Percentiles rank a stretch among this genome's conserved stretches.
phyloP scores from a whole-genome alignment of 2,329 filamentous ascomycete species.

The Hypoxylon sp. region DNA sequence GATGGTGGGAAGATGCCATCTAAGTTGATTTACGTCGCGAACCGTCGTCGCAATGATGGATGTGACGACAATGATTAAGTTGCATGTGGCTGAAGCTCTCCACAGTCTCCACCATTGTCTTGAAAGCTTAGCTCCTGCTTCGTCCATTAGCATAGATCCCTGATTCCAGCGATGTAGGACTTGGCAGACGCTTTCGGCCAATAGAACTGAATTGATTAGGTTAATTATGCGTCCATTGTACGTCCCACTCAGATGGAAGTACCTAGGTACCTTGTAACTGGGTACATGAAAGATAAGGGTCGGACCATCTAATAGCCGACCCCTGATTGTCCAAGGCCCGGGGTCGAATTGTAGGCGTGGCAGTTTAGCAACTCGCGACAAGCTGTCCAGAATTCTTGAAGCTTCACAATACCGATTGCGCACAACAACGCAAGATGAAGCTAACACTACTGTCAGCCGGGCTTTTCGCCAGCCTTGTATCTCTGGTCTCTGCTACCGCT shows the following conservation, averaged over 20 bases:
- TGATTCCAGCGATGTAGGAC: conserved; percentile 1
- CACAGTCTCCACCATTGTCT: conserved; percentile 15
- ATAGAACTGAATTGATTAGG: conserved; percentile 24
- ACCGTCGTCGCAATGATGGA: conserved; percentile 29
- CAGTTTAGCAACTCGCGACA: conserved; percentile 42
- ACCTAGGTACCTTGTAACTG: not conserved
- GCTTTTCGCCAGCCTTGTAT: conserved; percentile 78
- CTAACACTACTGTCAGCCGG: conserved; percentile 71
- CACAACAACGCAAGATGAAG: conserved; percentile 69
- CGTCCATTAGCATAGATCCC: conserved; percentile 20
- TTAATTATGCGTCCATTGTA: conserved; percentile 2
- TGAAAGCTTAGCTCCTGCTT: conserved; percentile 13
- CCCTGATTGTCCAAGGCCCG: conserved; percentile 14
- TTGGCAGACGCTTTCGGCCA: conserved; percentile 21
- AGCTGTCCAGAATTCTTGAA: conserved; percentile 46
- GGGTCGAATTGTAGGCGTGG: conserved; percentile 26
- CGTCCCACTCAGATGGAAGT: too few species aligned
- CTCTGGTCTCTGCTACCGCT: conserved; percentile 84
- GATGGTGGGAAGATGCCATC: conserved; percentile 29
- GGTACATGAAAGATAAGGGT: not conserved
- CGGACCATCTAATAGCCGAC: conserved; percentile 41
- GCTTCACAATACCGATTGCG: conserved; percentile 42
- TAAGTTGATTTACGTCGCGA: conserved; percentile 28
- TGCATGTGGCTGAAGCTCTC: conserved; percentile 29
- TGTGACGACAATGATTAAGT: conserved; percentile 40